Conservation (phyloP, 805 yeast species). For the Monosporozyma aquatica region DNA sequence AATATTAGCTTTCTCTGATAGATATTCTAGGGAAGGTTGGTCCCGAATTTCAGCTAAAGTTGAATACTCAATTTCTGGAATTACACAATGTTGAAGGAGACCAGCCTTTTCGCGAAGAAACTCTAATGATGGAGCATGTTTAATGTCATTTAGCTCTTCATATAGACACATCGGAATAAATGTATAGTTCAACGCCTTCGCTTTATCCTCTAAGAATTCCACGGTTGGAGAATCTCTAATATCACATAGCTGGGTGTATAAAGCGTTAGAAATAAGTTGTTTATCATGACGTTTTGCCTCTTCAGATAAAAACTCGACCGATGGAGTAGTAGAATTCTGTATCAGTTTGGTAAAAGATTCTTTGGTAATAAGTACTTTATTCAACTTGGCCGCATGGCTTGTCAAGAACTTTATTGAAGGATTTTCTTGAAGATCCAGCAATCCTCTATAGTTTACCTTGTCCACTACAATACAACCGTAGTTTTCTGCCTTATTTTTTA, state of each 20-base stretch:
- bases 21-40: slow-evolving; percentile 7
- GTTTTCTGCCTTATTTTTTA: neutral
- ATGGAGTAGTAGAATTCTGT: neutral
- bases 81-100: neutral
- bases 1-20: slow-evolving; percentile 9
- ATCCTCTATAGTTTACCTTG: neutral
- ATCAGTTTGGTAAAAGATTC: neutral
- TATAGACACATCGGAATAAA: neutral
- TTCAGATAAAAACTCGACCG: slow-evolving; percentile 1
- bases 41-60: neutral
- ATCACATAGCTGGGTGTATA: slow-evolving; percentile 10
- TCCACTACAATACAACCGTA: neutral
- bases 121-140: slow-evolving; percentile 1
- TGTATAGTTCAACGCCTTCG: neutral
- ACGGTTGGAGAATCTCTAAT: slow-evolving; percentile 4
- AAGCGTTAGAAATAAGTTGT: neutral
- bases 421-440: neutral
- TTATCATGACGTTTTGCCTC: slow-evolving; percentile 1
- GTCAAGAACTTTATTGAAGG: neutral
- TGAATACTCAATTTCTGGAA: neutral
- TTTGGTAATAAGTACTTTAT: neutral
- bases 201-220: slow-evolving; percentile 1
- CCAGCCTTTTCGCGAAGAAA: slow-evolving; percentile 2
- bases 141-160: neutral
- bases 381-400: neutral